Percentiles rank a stretch among this genome's conserved stretches.
These are phyloP conservation scores for Lentinula lateritia DNA, from an alignment of 768 basidiomycete genomes.

Conservation along the genomic window DNA sequence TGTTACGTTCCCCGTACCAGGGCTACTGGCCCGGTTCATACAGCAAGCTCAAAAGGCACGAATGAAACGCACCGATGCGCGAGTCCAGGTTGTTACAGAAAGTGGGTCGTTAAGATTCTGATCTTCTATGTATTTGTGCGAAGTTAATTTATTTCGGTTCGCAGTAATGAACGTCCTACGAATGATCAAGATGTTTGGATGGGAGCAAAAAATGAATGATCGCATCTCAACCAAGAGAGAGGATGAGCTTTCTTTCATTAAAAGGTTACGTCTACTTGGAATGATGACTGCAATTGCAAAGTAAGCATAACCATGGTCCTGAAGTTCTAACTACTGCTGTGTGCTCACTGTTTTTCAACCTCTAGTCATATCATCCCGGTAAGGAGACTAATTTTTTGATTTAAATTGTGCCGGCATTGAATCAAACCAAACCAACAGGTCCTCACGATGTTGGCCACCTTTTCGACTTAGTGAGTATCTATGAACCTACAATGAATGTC, in stretches of 20 bases:
- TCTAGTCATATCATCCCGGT: slow-evolving; percentile 36
- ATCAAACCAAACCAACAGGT: slow-evolving; percentile 12
- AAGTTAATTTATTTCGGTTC: slow-evolving; percentile 12
- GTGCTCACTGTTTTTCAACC: not conserved
- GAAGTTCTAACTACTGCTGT: not conserved
- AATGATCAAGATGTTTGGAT: slow-evolving; percentile 48
- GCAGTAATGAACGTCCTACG: slow-evolving; percentile 33
- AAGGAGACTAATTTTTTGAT: not conserved
- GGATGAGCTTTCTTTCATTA: slow-evolving; percentile 35
- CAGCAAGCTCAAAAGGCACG: slow-evolving; percentile 13
- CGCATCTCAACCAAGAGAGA: slow-evolving; percentile 38
- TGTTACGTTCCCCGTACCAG: slow-evolving; percentile 36
- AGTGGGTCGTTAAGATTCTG: slow-evolving; percentile 14
- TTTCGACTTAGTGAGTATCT: slow-evolving; percentile 32
- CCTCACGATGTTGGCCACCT: slow-evolving; percentile 43
- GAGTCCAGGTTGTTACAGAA: slow-evolving; percentile 40
- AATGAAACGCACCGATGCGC: slow-evolving; percentile 39
- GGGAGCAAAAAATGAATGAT: slow-evolving; percentile 39
- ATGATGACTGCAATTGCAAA: slow-evolving; percentile 30
- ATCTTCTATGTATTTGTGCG: no score
- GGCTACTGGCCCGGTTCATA: slow-evolving; percentile 16
- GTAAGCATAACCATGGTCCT: slow-evolving; percentile 19
- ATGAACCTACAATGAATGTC: not conserved
- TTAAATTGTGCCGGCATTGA: not conserved
- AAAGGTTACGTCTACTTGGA: slow-evolving; percentile 31